Conservation (phyloP, 495 filamentous ascomycete species). For the Stereocaulon alpinum region DNA sequence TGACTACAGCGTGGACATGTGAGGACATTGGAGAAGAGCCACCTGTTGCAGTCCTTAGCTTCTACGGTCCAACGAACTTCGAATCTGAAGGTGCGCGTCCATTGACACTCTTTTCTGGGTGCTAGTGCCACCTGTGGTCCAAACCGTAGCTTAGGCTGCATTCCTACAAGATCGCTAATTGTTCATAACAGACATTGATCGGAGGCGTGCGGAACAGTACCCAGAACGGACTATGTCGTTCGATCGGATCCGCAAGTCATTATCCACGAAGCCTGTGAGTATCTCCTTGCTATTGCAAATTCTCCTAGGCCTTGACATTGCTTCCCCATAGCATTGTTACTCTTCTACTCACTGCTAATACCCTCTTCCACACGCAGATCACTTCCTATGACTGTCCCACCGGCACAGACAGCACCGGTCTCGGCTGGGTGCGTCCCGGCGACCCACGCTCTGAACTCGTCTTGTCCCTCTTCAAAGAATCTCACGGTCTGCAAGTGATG, state of each 20-base stretch:
- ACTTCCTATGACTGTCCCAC: slow-evolving; percentile 7
- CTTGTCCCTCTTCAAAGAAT: slow-evolving; percentile 29
- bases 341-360: not conserved
- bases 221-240: slow-evolving; percentile 4
- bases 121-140: not conserved
- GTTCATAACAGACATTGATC: not conserved
- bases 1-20: slow-evolving; percentile 35
- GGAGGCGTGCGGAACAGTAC: slow-evolving; percentile 1
- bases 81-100: slow-evolving; percentile 20
- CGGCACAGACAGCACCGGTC: slow-evolving; percentile 11
- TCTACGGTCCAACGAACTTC: slow-evolving; percentile 38
- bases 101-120: not conserved
- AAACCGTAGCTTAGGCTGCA: not conserved
- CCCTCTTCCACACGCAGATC: not conserved
- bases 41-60: slow-evolving; percentile 35
- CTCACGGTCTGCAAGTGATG: slow-evolving; percentile 24
- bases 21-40: slow-evolving; percentile 22
- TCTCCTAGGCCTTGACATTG: not conserved
- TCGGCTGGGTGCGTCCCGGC: slow-evolving; percentile 15
- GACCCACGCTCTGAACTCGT: slow-evolving; percentile 29
- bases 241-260: slow-evolving; percentile 4
- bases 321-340: not conserved
- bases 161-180: not conserved
- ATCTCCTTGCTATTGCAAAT: not conserved
- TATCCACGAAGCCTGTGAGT: slow-evolving; percentile 6